phyloP scores from a whole-genome alignment of 1,139 yeast species.

The Candida labiduridarum region DNA sequence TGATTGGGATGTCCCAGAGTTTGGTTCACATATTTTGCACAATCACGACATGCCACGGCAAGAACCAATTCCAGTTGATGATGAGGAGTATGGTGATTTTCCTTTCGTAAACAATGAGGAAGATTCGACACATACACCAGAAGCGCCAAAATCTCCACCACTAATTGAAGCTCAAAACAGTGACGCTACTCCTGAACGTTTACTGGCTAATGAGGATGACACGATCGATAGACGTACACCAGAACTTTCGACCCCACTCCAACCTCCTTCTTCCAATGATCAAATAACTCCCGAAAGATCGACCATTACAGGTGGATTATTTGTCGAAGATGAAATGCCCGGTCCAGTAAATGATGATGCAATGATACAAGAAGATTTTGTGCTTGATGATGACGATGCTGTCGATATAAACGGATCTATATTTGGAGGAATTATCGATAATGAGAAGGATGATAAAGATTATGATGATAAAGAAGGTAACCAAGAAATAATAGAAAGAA shows the following conservation, averaged over 20 bases:
- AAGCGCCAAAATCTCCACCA: neutral
- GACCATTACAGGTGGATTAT: neutral
- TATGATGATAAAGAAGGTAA: neutral
- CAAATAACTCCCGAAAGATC: slow-evolving; percentile 1
- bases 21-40: slow-evolving; percentile 3
- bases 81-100: neutral
- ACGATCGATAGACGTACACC: neutral
- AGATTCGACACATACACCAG: neutral
- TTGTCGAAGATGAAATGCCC: neutral
- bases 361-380: slow-evolving; percentile 15
- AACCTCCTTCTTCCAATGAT: neutral
- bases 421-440: slow-evolving; percentile 6
- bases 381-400: slow-evolving; percentile 10
- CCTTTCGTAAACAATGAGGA: neutral
- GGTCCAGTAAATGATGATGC: slow-evolving; percentile 3
- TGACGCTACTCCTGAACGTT: neutral
- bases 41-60: neutral
- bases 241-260: neutral
- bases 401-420: neutral
- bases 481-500: neutral
- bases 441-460: no score
- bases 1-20: slow-evolving; percentile 2
- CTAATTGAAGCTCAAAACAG: neutral
- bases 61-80: neutral
- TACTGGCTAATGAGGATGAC: neutral